Percentiles rank a stretch among this genome's conserved stretches.
phyloP scores from a whole-genome alignment of 306 rosid genomes.

The Adenanthera pavonina region DNA sequence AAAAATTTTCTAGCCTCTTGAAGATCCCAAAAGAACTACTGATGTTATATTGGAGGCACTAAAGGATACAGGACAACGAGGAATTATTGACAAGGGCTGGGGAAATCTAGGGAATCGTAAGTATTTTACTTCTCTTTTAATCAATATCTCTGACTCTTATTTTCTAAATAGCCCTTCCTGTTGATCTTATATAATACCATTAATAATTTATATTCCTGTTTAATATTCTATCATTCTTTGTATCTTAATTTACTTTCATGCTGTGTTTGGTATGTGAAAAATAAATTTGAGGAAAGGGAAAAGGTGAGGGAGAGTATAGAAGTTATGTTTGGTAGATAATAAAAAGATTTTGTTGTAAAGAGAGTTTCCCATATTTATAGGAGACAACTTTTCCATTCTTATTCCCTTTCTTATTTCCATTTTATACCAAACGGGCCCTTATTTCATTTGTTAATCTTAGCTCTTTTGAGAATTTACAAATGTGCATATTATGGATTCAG shows the following conservation, averaged over 20 bases:
- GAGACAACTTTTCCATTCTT: no score
- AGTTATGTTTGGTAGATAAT: no score
- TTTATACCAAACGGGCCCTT: no score
- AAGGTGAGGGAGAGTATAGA: no score
- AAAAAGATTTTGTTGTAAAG: no score
- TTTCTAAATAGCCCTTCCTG: not conserved
- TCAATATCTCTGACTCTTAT: constrained; percentile 7
- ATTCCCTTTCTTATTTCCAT: no score
- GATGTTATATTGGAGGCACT: constrained; percentile 71
- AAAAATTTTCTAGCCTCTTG: constrained; percentile 69
- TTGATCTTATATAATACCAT: not conserved
- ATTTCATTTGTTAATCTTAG: not conserved
- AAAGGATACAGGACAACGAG: constrained; percentile 77
- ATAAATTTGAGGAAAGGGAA: no score
- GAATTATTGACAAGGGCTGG: constrained; percentile 85
- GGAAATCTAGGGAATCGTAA: constrained; percentile 80
- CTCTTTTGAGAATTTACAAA: not conserved
- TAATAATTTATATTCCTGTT: not conserved
- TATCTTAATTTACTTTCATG: not conserved
- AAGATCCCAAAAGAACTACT: constrained; percentile 69
- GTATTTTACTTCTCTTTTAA: constrained; percentile 40
- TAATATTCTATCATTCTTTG: constrained; percentile 6
- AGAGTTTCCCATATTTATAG: no score
- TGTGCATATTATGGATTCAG: not conserved
- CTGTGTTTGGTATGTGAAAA: no score